phyloP scores from a whole-genome alignment of 306 rosid species.

The Trichosanthes truncata region DNA sequence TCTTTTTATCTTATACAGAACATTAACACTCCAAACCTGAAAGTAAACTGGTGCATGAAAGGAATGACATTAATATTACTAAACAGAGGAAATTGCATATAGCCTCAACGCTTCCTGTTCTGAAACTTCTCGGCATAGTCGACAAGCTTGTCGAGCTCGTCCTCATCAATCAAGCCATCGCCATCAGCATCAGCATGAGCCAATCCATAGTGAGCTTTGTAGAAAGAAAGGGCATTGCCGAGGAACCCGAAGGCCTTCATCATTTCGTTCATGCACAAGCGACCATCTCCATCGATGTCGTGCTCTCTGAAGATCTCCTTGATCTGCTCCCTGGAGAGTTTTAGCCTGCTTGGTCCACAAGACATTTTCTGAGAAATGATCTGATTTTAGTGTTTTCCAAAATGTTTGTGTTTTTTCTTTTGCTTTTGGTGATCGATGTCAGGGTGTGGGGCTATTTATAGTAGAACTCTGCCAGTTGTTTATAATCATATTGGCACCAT shows the following conservation, averaged over 20 bases:
- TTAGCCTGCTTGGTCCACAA: no score
- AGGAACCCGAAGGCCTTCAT: neutral
- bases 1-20: neutral
- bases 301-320: constrained; percentile 3
- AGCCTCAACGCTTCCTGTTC: neutral
- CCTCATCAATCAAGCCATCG: constrained; percentile 7
- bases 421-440: neutral
- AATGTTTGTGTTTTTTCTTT: neutral
- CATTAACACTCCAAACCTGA: neutral
- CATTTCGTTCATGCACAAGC: neutral
- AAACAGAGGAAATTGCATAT: neutral
- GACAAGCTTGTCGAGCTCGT: constrained; percentile 4
- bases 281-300: constrained; percentile 8
- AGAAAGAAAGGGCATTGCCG: neutral
- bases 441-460: neutral
- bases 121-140: neutral
- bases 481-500: neutral
- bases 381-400: neutral
- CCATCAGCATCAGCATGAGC: constrained; percentile 10
- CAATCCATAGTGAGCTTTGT: constrained; percentile 4
- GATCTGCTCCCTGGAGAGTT: neutral
- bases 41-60: neutral
- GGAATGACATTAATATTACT: neutral
- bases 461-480: neutral
- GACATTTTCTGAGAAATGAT: neutral